Evolutionary conservation across 2,329 filamentous ascomycete species (phyloP), one percentile per base, ranked within the genome.

Genomic region (Aspergillus bombycis): DNA sequence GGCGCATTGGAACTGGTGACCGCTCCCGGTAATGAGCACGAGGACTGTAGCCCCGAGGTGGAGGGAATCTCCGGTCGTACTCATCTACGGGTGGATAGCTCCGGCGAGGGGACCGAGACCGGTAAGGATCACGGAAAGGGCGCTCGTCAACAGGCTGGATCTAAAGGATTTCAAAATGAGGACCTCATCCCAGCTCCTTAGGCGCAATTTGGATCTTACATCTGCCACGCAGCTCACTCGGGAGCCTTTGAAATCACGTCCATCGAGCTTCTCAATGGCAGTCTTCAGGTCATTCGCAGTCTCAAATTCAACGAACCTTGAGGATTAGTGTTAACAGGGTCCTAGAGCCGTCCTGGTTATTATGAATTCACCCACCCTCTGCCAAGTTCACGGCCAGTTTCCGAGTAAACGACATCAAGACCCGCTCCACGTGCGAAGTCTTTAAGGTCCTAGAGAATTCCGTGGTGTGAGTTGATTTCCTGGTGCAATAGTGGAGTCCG

Each of bases 381-480:
- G 70, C 93, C 93, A 78, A 96, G 91, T 77, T 96, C 94, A 74
- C 94, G 93, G 73, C 90, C 91, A 65, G 96, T 96, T 83, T 99
- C 95, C 69, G 94, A 97, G 80, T 97, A 99, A 75, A 99, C 95
- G 70, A 99, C 95, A 79, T 98, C 95, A 80, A 97, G 88, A 80
- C 93, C 93, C 79, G 94, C 96, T 80, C 96, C 92, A 78, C 95
- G 93, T 67, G 95, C 95, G 82, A 99, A 99, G 80, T 99, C 95
- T 91, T 99, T 99, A 60, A 99, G 89, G 82, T 99, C 95, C 95
- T 99, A 93, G 83, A 89, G 84, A 89, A 85, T 86, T 81, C 87
- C 86, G 87, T 57, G 71, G 86, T 86, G 91, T 95, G 92, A 94
- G 91, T 93, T 83, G 87, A 79, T 83, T 79, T 87, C 85, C 83